Conservation (phyloP, 805 yeast species). For the Wickerhamomyces ciferrii region DNA sequence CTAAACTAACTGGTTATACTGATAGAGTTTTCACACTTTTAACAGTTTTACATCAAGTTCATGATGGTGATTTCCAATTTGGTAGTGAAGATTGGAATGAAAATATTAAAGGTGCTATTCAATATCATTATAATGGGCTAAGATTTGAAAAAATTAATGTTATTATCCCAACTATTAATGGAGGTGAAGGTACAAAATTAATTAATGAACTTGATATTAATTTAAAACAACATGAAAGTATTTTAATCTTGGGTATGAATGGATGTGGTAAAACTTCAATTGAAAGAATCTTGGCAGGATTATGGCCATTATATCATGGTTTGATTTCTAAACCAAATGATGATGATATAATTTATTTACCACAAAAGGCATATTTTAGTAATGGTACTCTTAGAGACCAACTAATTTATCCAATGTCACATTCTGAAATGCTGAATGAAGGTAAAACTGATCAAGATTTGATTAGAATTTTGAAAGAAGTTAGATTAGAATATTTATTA, state of each 20-base stretch:
- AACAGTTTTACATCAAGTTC: conserved; percentile 77
- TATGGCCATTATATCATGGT: conserved; percentile 90
- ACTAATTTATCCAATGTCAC: conserved; percentile 78
- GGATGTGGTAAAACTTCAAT: conserved; percentile 90
- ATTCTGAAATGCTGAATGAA: conserved; percentile 67
- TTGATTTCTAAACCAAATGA: conserved; percentile 72
- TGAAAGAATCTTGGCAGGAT: conserved; percentile 75
- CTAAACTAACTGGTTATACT: conserved; percentile 88
- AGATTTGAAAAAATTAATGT: conserved; percentile 80
- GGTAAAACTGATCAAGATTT: conserved; percentile 71
- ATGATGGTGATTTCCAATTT: conserved; percentile 43
- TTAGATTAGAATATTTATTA: conserved; percentile 74
- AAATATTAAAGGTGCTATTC: conserved; percentile 76
- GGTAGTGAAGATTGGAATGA: conserved; percentile 35
- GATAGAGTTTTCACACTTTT: conserved; percentile 76
- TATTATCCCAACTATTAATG: conserved; percentile 65
- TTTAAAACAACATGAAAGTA: conserved; percentile 44
- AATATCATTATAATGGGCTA: conserved; percentile 70
- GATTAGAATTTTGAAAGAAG: conserved; percentile 63
- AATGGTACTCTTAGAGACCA: conserved; percentile 88
- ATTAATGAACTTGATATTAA: conserved; percentile 60
- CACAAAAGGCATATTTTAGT: conserved; percentile 82
- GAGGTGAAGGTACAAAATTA: conserved; percentile 56
- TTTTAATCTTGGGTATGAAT: conserved; percentile 80
- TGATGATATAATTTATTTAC: conserved; percentile 68